Base-by-base conservation (phyloP, 495 filamentous ascomycete species). In the Penicillium samsonianum region DNA sequence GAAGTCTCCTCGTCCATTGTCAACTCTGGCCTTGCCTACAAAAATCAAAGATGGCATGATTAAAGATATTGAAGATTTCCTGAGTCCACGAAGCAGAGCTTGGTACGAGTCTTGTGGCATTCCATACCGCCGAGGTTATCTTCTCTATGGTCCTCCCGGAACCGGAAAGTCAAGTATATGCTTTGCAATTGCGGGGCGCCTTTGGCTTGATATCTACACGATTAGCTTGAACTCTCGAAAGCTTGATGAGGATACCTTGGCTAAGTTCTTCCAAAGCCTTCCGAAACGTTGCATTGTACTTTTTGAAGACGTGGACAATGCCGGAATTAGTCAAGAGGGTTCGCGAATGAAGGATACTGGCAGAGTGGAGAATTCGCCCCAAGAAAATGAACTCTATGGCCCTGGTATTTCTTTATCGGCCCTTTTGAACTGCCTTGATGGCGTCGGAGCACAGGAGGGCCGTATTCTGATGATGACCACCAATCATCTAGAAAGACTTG, bases 391-490 rank as follows among this genome's bases (percentile, higher is more conserved):
- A 9, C 41, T 22, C 12, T 3, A 23, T n/a, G 3, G 37, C 11
- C 19, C 74, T 84, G 78, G 19, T 16, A 55, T 53, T 16, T 37
- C 55, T 84, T 77, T 93, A 8, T 91, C 89, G 0, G 89, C 88
- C 0, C 77, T 95, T 0, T 77, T 95, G n/a, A 94, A 95, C 68
- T 84, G 82, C 44, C 88, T 95, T 57, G 90, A 95, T 63, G 90
- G 90, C 26, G 90, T 92, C 0, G 87, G 87, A 7, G 87, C 86
- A 2, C 87, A 91, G 53, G 90, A 93, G 72, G 90, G 90, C 25
- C 82, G 88, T 26, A 81, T 93, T 9, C 79, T 94, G 8, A 84
- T 94, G 72, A 91, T 94, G 86, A 94, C 90, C 0, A 92, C 88
- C 22, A 95, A 95, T 69, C 80, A 86, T 53, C 86, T 85, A 1